Evolutionary conservation across 441 rosid species (phyloP).

Genomic region (Sinapis alba): DNA sequence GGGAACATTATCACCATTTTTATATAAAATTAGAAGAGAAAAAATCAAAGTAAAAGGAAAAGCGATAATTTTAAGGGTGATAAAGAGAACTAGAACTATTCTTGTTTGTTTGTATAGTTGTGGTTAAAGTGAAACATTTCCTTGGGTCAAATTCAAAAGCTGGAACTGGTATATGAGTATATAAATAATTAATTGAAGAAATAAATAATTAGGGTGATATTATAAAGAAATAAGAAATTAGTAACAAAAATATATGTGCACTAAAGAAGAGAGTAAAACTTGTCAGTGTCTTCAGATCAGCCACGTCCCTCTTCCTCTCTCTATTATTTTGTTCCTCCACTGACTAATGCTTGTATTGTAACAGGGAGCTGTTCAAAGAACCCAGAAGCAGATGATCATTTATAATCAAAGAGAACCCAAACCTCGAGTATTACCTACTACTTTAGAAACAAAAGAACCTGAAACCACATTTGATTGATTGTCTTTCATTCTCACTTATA

Average conservation of each 20-base stretch:
- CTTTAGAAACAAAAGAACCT: not conserved
- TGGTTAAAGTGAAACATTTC: constrained; percentile 9
- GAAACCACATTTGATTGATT: not conserved
- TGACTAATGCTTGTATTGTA: not conserved
- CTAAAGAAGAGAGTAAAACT: not conserved
- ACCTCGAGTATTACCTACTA: not conserved
- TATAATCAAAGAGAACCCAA: not conserved
- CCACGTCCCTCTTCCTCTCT: constrained; percentile 29
- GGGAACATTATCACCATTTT: constrained; percentile 16
- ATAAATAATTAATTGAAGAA: not conserved
- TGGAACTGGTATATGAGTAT: not conserved
- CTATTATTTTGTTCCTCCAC: constrained; percentile 1
- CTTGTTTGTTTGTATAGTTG: not conserved
- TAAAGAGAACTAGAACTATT: not conserved
- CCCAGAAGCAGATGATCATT: not conserved
- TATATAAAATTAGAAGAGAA: not conserved
- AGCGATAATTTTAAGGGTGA: not conserved
- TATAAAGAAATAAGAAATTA: not conserved
- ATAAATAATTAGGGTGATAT: not conserved
- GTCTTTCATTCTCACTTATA: not conserved
- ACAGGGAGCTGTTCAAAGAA: not conserved
- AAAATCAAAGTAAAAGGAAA: not conserved
- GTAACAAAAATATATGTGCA: not conserved
- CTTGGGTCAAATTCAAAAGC: constrained; percentile 4
- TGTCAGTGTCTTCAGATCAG: constrained; percentile 39